Percentiles rank a stretch among this genome's conserved stretches.
These are phyloP conservation scores for Oryza nivara DNA, from an alignment of 176 grass and related monocot species.

Conservation along the genomic window DNA sequence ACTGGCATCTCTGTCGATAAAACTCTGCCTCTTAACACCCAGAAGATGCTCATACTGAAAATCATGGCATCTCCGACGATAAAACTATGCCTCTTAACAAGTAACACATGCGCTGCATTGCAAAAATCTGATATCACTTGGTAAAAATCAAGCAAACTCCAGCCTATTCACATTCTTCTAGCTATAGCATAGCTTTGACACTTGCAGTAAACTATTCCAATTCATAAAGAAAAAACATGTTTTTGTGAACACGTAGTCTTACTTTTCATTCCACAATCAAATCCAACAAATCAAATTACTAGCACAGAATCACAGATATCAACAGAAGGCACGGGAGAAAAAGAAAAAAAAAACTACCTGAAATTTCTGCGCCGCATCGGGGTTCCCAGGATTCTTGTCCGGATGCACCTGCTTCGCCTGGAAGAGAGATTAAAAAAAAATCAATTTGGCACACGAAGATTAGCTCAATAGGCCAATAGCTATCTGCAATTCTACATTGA, in stretches of 20 bases:
- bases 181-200: not conserved
- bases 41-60: not conserved
- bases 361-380: conserved; percentile 82
- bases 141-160: not conserved
- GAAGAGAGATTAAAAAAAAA: conserved; percentile 21
- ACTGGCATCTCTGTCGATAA: not conserved
- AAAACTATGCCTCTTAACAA: not conserved
- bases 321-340: not conserved
- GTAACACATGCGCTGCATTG: not conserved
- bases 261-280: not conserved
- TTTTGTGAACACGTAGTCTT: not conserved
- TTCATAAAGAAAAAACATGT: not conserved
- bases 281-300: not conserved
- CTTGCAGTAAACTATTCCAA: not conserved
- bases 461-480: not conserved
- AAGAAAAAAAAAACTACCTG: conserved; percentile 47
- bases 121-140: not conserved
- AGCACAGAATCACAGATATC: not conserved
- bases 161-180: not conserved
- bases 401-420: conserved; percentile 91
- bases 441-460: not conserved
- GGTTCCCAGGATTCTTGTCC: conserved; percentile 92
- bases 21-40: not conserved
- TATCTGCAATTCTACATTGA: not conserved
- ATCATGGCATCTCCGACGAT: not conserved